Conservation (phyloP, 352 stramenopile genomes). For the Hyphochytrium catenoides region DNA sequence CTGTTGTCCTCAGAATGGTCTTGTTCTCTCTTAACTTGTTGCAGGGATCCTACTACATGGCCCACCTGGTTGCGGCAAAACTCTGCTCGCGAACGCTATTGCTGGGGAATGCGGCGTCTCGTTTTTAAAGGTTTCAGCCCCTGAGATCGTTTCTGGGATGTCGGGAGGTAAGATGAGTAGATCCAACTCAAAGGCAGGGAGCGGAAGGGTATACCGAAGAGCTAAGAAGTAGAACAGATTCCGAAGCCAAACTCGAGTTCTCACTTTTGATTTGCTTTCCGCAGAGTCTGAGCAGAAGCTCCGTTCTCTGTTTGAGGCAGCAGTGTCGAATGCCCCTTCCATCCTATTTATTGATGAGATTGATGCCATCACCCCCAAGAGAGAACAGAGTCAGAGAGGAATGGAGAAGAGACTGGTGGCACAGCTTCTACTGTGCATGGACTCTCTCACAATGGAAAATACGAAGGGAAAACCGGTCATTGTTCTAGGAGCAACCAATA, state of each 20-base stretch:
- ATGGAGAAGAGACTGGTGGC: slow-evolving; percentile 94
- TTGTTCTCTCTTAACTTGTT: no score
- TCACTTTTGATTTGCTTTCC: background rate
- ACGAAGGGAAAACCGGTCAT: slow-evolving; percentile 76
- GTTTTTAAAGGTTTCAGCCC: slow-evolving; percentile 55
- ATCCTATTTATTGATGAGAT: slow-evolving; percentile 98
- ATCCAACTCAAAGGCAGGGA: no score
- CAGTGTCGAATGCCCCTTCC: slow-evolving; percentile 70
- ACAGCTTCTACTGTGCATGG: slow-evolving; percentile 75
- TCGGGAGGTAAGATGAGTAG: no score
- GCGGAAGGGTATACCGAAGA: slow-evolving; percentile 15
- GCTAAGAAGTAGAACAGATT: background rate
- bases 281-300: slow-evolving; percentile 64
- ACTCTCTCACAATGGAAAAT: slow-evolving; percentile 64
- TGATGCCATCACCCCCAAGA: slow-evolving; percentile 84
- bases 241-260: background rate
- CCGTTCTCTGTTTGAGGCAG: slow-evolving; percentile 80
- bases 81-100: slow-evolving; percentile 74
- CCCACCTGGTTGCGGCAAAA: slow-evolving; percentile 77
- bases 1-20: no score
- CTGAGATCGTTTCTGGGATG: slow-evolving; percentile 83
- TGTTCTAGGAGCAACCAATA: slow-evolving; percentile 92
- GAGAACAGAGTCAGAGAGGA: slow-evolving; percentile 70
- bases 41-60: slow-evolving; percentile 78
- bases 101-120: slow-evolving; percentile 67